Percentiles rank a stretch among this genome's conserved stretches.
Evolutionary conservation across 768 basidiomycete species (phyloP).

Genomic region (Leccinellum rugosiceps): DNA sequence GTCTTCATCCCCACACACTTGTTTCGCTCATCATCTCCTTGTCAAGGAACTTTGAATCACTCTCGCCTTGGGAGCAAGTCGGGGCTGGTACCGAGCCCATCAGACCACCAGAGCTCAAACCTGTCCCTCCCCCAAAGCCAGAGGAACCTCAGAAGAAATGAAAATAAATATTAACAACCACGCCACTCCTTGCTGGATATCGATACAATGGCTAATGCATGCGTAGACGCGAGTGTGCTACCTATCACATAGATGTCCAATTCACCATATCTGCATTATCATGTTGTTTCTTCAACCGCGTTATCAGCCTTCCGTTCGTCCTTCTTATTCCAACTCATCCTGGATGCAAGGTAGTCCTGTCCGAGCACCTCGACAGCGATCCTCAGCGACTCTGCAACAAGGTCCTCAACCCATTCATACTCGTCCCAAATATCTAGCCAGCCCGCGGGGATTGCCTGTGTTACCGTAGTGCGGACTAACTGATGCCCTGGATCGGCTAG

Average conservation of each 20-base stretch:
- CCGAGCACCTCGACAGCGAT: slow-evolving; percentile 87
- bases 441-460: slow-evolving; percentile 76
- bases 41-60: slow-evolving; percentile 86
- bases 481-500: slow-evolving; percentile 77
- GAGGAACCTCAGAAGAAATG: slow-evolving; percentile 81
- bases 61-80: slow-evolving; percentile 94
- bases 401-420: slow-evolving; percentile 95
- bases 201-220: slow-evolving; percentile 14
- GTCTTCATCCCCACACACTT: neutral
- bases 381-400: slow-evolving; percentile 82
- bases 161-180: slow-evolving; percentile 14
- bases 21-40: neutral
- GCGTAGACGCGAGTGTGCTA: slow-evolving; percentile 4
- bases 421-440: slow-evolving; percentile 93
- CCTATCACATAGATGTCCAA: slow-evolving; percentile 8
- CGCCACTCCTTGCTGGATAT: slow-evolving; percentile 4
- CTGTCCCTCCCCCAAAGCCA: slow-evolving; percentile 68
- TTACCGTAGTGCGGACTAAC: slow-evolving; percentile 71
- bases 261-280: neutral
- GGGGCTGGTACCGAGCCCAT: slow-evolving; percentile 59
- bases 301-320: slow-evolving; percentile 8
- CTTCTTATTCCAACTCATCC: slow-evolving; percentile 77
- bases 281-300: slow-evolving; percentile 7
- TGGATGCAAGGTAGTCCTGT: slow-evolving; percentile 82
- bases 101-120: slow-evolving; percentile 72